Evolutionary conservation across 352 stramenopile species (phyloP), one percentile per base, ranked within the genome.

Genomic region (Globisporangium alternatum): DNA sequence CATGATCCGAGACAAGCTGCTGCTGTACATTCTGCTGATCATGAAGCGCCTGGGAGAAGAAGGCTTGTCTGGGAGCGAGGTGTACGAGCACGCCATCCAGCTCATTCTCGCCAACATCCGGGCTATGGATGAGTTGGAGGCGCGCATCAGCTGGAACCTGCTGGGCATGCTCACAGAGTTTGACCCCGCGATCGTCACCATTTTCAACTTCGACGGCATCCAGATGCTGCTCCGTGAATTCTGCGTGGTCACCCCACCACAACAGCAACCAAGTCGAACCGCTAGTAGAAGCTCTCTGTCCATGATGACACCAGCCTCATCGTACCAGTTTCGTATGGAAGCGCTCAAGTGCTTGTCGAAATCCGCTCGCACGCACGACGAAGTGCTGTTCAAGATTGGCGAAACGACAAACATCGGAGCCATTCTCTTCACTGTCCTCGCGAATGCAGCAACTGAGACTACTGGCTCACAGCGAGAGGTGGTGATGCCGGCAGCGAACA

Each of bases 271-370:
- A 58, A 68, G 33, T 61, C 75, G 66, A 62, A 28, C 58, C 13
- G 15, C 47, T 10, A 64, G 47, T 12, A 47, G 33, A 4, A 8
- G 25, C 65, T 64, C 17, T 60, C 68, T 56, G 37, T 58, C 25
- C 22, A 57, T 13, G 12, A 61, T 47, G 0, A 35, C 43, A n/a
- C 15, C 37, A 8, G 72, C 44, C 13, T 53, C 66, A 30, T 37
- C 39, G 3, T 84, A 79, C 35, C 37, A 45, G 13, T 68, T 62
- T 15, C 45, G 64, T 72, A 73, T 82, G 28, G 82, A 90, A 41
- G 75, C 77, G n/a, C 72, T 91, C 44, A 89, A 90, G 49, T 91
- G 82, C 55, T 60, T 91, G 0, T 88, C 80, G 2, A 86, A 83
- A 33, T 68, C 78, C 10, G 68, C 71, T 30, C 59, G 66, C 6